These are phyloP conservation scores for Ustilago esculenta DNA, from an alignment of 1,284 basidiomycete species.

Conservation along the genomic window DNA sequence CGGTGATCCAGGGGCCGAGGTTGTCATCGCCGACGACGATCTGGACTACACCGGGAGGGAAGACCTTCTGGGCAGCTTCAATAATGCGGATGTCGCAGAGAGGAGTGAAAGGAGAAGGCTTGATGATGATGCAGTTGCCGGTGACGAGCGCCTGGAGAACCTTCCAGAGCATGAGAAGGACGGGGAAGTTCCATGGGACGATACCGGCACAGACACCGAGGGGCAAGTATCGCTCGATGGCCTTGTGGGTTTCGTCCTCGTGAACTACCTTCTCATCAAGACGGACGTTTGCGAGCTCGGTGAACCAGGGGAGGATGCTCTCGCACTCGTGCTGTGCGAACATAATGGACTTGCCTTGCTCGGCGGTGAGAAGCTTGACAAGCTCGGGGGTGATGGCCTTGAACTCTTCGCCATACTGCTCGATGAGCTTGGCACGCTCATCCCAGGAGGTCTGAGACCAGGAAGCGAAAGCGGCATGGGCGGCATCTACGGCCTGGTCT, in stretches of 20 bases:
- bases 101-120: constrained; percentile 51
- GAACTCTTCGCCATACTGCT: constrained; percentile 34
- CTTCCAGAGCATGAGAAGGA: constrained; percentile 47
- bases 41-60: constrained; percentile 48
- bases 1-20: constrained; percentile 44
- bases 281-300: constrained; percentile 22
- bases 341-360: constrained; percentile 38
- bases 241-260: constrained; percentile 23
- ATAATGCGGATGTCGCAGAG: constrained; percentile 45
- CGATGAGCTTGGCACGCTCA: constrained; percentile 34
- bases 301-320: constrained; percentile 34
- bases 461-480: constrained; percentile 30
- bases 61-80: constrained; percentile 39
- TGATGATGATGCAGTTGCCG: constrained; percentile 52
- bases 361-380: constrained; percentile 37
- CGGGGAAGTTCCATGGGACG: constrained; percentile 52
- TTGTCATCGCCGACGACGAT: constrained; percentile 42
- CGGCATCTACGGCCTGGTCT: constrained; percentile 42
- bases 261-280: constrained; percentile 34
- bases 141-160: constrained; percentile 37
- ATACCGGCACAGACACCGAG: constrained; percentile 46
- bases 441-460: constrained; percentile 41
- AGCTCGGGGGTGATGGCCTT: constrained; percentile 27
- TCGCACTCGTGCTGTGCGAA: constrained; percentile 30
- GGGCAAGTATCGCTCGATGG: constrained; percentile 28